A percentile compares a stretch with the other conserved stretches of the same genome.
Evolutionary conservation across 768 basidiomycete species (phyloP).

Genomic region (Kwoniella dendrophila): DNA sequence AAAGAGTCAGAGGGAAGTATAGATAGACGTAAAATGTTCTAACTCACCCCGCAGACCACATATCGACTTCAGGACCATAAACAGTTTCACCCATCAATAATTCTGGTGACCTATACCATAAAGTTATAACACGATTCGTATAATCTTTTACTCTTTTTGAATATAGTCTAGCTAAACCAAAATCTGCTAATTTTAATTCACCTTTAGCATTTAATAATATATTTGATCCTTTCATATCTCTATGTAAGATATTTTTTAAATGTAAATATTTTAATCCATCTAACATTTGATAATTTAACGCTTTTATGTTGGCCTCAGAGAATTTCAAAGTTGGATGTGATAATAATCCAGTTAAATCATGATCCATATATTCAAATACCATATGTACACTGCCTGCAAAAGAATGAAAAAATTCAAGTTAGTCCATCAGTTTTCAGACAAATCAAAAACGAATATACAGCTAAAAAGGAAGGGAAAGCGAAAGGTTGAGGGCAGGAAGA

Average conservation of each 20-base stretch:
- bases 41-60: slow-evolving; percentile 97
- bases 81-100: slow-evolving; percentile 91
- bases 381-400: slow-evolving; percentile 86
- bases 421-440: slow-evolving; percentile 3
- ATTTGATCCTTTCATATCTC: slow-evolving; percentile 98
- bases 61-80: slow-evolving; percentile 96
- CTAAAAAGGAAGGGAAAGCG: too few relatives aligned
- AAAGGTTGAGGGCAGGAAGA: too few relatives aligned
- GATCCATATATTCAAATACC: slow-evolving; percentile 99
- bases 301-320: slow-evolving; percentile 85
- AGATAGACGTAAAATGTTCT: not conserved
- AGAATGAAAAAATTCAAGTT: not conserved
- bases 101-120: slow-evolving; percentile 98
- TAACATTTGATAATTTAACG: slow-evolving; percentile 93
- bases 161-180: slow-evolving; percentile 95
- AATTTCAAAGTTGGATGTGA: slow-evolving; percentile 88
- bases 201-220: slow-evolving; percentile 89
- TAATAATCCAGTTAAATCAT: slow-evolving; percentile 91
- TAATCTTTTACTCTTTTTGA: slow-evolving; percentile 84
- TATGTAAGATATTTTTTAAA: slow-evolving; percentile 91
- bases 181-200: slow-evolving; percentile 94
- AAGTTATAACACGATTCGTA: slow-evolving; percentile 98
- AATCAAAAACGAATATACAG: slow-evolving; percentile 1
- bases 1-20: slow-evolving; percentile 1
- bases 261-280: slow-evolving; percentile 92